phyloP scores from a whole-genome alignment of 495 filamentous ascomycete species.

The Aspergillus conjunctus region DNA sequence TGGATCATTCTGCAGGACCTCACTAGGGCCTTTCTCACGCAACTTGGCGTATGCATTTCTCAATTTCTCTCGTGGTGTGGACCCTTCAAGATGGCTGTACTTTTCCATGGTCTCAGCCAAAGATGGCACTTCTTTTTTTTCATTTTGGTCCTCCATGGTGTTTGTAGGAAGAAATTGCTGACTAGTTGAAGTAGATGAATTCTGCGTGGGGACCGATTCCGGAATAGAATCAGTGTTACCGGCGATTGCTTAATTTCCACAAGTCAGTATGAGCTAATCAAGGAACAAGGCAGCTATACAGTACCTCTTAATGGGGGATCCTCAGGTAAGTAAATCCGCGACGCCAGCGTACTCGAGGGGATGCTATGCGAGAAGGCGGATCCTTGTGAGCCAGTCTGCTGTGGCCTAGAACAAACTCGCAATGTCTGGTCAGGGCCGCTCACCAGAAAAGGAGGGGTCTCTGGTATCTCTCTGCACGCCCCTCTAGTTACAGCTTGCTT shows the following conservation, averaged over 20 bases:
- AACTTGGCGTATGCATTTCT: slow-evolving; percentile 34
- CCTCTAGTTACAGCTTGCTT: not conserved
- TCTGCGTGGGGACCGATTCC: slow-evolving; percentile 2
- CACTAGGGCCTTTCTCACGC: slow-evolving; percentile 15
- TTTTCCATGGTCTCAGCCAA: slow-evolving; percentile 30
- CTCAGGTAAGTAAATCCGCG: not conserved
- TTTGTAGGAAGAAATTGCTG: not conserved
- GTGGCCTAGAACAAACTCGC: not conserved
- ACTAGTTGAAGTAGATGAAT: not conserved
- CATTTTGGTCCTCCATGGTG: slow-evolving; percentile 25
- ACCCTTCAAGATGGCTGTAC: slow-evolving; percentile 33
- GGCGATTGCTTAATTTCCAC: not conserved
- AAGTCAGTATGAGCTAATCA: not conserved
- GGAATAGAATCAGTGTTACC: slow-evolving; percentile 1
- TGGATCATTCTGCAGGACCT: slow-evolving; percentile 21
- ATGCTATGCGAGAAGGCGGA: not conserved
- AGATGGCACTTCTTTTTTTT: slow-evolving; percentile 20
- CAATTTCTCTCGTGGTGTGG: slow-evolving; percentile 37
- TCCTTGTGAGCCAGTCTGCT: slow-evolving; percentile 10
- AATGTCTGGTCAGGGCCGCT: slow-evolving; percentile 7
- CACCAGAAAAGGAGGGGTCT: slow-evolving; percentile 26
- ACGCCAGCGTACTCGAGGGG: not conserved
- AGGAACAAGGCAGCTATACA: not conserved
- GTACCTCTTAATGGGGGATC: not conserved
- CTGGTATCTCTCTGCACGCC: slow-evolving; percentile 26